A percentile compares a stretch with the other conserved stretches of the same genome.
Conservation (phyloP, 2,329 filamentous ascomycete genomes). For the Basipetospora sp. region DNA sequence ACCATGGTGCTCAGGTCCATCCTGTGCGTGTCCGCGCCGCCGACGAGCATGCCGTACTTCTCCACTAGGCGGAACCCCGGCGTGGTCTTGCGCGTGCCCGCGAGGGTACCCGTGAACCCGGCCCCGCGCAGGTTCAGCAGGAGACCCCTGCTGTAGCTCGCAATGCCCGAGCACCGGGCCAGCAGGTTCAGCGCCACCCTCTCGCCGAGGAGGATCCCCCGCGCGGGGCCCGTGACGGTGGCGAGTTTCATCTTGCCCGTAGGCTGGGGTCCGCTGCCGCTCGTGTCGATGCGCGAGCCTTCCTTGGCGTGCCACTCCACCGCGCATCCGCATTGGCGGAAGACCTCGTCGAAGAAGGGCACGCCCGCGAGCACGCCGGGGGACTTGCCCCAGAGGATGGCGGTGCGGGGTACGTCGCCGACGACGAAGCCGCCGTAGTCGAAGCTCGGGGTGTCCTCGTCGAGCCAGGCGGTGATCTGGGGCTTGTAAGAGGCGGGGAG, state of each 20-base stretch:
- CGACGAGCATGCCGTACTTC: constrained; percentile 94
- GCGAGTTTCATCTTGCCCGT: constrained; percentile 47
- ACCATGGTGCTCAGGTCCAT: constrained; percentile 90
- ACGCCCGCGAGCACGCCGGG: constrained; percentile 73
- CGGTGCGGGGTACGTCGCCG: constrained; percentile 49
- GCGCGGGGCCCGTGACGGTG: constrained; percentile 70
- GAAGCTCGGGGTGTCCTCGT: constrained; percentile 90
- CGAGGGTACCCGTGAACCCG: constrained; percentile 72
- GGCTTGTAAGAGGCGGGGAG: constrained; percentile 76
- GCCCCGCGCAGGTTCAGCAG: constrained; percentile 41
- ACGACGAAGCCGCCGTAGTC: constrained; percentile 97
- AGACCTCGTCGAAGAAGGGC: constrained; percentile 91
- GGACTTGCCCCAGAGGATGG: constrained; percentile 56
- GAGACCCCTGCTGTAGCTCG: constrained; percentile 49
- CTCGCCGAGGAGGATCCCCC: constrained; percentile 74
- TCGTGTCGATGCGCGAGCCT: constrained; percentile 52
- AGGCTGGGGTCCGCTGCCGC: constrained; percentile 28
- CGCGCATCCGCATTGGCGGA: constrained; percentile 75
- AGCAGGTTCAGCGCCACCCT: constrained; percentile 83
- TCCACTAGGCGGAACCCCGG: constrained; percentile 90
- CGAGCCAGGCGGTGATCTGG: constrained; percentile 69
- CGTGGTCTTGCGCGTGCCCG: constrained; percentile 91
- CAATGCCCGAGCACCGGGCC: constrained; percentile 80
- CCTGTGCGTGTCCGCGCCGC: constrained; percentile 79
- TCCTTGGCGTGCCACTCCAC: constrained; percentile 78